Percentiles rank a stretch among this genome's conserved stretches.
phyloP scores from a whole-genome alignment of 2,329 filamentous ascomycete genomes.

The Didymella keratinophila region DNA sequence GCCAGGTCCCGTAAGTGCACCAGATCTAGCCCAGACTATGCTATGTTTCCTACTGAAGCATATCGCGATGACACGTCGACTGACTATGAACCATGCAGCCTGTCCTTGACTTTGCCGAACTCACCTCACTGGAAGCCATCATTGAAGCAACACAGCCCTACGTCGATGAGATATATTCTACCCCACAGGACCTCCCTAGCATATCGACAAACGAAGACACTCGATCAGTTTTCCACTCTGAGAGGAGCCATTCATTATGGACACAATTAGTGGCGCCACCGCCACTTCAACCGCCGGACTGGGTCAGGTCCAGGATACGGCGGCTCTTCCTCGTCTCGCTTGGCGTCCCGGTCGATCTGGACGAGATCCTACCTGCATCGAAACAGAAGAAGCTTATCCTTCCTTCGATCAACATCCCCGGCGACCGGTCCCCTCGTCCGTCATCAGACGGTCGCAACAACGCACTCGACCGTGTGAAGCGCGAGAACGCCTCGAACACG shows the following conservation, averaged over 20 bases:
- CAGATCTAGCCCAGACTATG: constrained; percentile 43
- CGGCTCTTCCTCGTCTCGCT: constrained; percentile 95
- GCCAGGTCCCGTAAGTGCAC: constrained; percentile 58
- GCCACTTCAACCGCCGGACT: constrained; percentile 93
- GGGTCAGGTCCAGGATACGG: constrained; percentile 94
- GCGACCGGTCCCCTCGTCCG: constrained; percentile 48
- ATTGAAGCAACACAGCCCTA: constrained; percentile 69
- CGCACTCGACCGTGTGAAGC: constrained; percentile 50
- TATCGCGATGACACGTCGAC: constrained; percentile 38
- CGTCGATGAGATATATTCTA: constrained; percentile 66
- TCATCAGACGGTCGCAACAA: constrained; percentile 51
- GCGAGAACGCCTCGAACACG: constrained; percentile 49
- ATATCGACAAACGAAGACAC: constrained; percentile 42
- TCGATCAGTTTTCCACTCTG: constrained; percentile 69
- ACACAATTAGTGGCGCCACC: constrained; percentile 94
- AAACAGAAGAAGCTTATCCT: constrained; percentile 98
- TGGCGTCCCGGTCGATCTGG: constrained; percentile 93
- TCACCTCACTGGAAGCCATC: constrained; percentile 67
- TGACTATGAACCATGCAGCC: constrained; percentile 58
- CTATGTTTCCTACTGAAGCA: constrained; percentile 40
- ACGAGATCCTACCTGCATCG: constrained; percentile 94
- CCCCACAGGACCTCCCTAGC: constrained; percentile 55
- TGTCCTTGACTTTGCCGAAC: constrained; percentile 71
- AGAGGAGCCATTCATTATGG: constrained; percentile 90
- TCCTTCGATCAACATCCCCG: constrained; percentile 70